Evolutionary conservation across 495 filamentous ascomycete genomes (phyloP), one percentile per base, ranked within the genome.

Genomic region (Penicillium verhagenii): DNA sequence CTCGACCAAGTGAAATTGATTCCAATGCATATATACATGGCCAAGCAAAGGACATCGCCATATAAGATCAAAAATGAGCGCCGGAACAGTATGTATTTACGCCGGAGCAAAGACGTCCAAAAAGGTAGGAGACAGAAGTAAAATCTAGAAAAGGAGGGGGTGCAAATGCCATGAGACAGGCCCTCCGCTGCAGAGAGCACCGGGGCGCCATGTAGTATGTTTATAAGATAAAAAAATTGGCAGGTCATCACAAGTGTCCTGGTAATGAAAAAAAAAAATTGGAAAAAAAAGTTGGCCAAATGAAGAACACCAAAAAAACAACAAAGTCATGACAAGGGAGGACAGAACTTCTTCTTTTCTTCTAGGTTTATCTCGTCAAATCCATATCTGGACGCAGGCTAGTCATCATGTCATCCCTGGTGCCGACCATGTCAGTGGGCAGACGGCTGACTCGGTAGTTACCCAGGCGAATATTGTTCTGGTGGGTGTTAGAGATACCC

Each of bases 371-470:
- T 52, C 56, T 24, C 7, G 14, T 54, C 83, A 92, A 81, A 65
- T 82, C 80, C 92, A 91, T 91, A 47, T 77, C 80, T 47, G 94
- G 94, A 72, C 87, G 88, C 70, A 98, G 78, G 58, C 75, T 82
- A 3, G 79, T 65, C 49, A 72, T 66, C 70, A 97, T 69, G 46
- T 93, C 87, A 38, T 88, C 81, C 67, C 81, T 87, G 2, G 90
- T 91, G 51, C 90, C 91, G 46, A 97, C 92, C 37, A 87, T 81
- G 53, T 91, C 91, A 33, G 83, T 80, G 1, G 93, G 92, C 42
- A 98, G 79, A 16, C 87, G 84, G 65, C 91, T 96, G 57, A 97
- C 84, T 33, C 93, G 89, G 57, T 96, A 95, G 42, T 92, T 92
- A 59, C 95, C 94, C 55, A 75, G 82, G 62, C 93, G 90, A 64